phyloP scores from a whole-genome alignment of 176 grass and related monocot species.

The Coix lacrymajobi region DNA sequence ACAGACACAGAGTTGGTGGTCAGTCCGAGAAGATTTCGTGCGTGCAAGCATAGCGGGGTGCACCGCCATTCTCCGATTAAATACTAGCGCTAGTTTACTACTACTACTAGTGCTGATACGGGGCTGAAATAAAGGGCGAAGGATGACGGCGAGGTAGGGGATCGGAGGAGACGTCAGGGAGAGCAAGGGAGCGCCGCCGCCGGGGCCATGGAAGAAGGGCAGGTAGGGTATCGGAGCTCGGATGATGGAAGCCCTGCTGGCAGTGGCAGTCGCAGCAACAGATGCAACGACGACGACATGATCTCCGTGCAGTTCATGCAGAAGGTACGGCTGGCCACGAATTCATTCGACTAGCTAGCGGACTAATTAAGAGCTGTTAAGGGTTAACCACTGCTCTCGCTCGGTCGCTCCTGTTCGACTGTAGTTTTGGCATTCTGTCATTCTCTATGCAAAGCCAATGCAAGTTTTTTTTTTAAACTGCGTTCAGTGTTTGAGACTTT shows the following conservation, averaged over 20 bases:
- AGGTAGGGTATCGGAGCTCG: neutral
- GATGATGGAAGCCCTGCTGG: neutral
- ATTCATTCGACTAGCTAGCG: neutral
- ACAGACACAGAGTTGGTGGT: slow-evolving; percentile 20
- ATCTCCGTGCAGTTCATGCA: slow-evolving; percentile 40
- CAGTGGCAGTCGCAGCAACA: neutral
- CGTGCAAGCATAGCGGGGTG: neutral
- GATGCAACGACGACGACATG: slow-evolving; percentile 14
- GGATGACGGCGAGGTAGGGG: neutral
- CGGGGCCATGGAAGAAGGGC: slow-evolving; percentile 42
- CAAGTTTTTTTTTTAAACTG: no score
- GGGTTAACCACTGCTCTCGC: neutral
- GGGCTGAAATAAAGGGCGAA: neutral
- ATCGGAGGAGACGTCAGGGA: neutral
- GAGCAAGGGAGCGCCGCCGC: neutral
- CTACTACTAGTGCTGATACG: no score
- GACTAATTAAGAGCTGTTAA: no score
- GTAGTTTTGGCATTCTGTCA: no score
- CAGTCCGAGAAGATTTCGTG: slow-evolving; percentile 22
- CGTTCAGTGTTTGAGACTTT: no score
- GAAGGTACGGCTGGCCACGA: slow-evolving; percentile 10
- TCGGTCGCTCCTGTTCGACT: no score
- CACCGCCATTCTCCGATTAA: neutral
- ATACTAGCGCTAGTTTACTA: neutral
- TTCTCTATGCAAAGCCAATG: no score